Evolutionary conservation across 2,329 filamentous ascomycete species (phyloP).

Genomic region (Blumeria hordei): DNA sequence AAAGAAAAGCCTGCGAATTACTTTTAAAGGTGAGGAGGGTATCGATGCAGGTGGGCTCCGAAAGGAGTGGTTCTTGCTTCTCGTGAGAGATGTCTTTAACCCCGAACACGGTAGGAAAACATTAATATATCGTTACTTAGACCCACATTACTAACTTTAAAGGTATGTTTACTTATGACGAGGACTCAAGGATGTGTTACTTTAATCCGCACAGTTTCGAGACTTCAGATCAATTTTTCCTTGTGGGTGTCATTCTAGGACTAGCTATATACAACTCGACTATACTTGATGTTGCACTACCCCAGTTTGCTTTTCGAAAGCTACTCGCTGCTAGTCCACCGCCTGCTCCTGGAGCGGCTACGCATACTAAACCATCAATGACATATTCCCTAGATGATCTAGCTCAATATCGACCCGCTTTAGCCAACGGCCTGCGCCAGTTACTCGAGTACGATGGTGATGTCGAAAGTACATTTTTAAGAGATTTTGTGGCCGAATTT

Average conservation of each 20-base stretch:
- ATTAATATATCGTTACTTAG: neutral
- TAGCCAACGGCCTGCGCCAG: conserved; percentile 52
- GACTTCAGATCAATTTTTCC: conserved; percentile 74
- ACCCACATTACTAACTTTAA: conserved; percentile 4
- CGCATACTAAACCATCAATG: conserved; percentile 35
- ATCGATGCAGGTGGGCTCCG: conserved; percentile 72
- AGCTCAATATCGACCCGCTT: conserved; percentile 51
- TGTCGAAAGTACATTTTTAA: conserved; percentile 55
- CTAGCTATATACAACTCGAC: conserved; percentile 89
- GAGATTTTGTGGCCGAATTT: conserved; percentile 56
- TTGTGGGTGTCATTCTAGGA: conserved; percentile 69
- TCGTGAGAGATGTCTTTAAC: conserved; percentile 76
- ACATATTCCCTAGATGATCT: conserved; percentile 60
- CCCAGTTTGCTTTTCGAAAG: conserved; percentile 75
- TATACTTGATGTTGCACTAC: conserved; percentile 69
- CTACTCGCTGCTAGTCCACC: conserved; percentile 54
- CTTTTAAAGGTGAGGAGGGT: conserved; percentile 72
- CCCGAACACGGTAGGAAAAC: conserved; percentile 53
- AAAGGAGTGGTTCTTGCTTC: conserved; percentile 84
- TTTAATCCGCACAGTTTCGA: conserved; percentile 83
- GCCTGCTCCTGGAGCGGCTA: conserved; percentile 26
- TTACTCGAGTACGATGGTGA: conserved; percentile 67
- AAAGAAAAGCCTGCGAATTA: conserved; percentile 71
- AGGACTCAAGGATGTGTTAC: conserved; percentile 76
- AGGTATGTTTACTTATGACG: conserved; percentile 86